phyloP scores from a whole-genome alignment of 208 protist genomes.

The Crithidia thermophila region DNA sequence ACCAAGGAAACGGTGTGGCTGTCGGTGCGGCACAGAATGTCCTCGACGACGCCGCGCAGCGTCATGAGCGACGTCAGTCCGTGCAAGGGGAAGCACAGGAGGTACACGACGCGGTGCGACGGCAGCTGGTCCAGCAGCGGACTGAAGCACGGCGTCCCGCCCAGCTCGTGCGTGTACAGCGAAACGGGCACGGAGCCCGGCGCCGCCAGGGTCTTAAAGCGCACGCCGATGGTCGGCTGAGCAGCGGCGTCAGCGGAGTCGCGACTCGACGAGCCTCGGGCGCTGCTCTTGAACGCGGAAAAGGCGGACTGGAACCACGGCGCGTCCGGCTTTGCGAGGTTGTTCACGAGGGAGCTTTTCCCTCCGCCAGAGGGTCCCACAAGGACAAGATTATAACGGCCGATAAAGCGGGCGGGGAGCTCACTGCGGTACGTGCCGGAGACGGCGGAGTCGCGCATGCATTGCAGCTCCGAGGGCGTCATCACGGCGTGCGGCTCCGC shows the following conservation, averaged over 20 bases:
- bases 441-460: neutral
- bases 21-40: slow-evolving; percentile 71
- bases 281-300: slow-evolving; percentile 39
- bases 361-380: slow-evolving; percentile 54
- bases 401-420: slow-evolving; percentile 30
- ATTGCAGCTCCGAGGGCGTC: slow-evolving; percentile 12
- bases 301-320: slow-evolving; percentile 42
- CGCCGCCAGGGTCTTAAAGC: slow-evolving; percentile 18
- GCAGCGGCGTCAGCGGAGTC: neutral
- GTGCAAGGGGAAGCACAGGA: slow-evolving; percentile 75
- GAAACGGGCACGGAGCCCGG: slow-evolving; percentile 28
- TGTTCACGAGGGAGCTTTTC: slow-evolving; percentile 61
- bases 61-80: slow-evolving; percentile 36
- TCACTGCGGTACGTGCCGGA: slow-evolving; percentile 24
- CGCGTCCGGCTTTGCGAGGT: slow-evolving; percentile 50
- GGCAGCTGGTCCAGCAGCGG: slow-evolving; percentile 67
- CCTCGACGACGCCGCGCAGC: slow-evolving; percentile 59
- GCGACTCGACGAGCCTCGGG: neutral
- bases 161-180: slow-evolving; percentile 68
- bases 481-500: neutral
- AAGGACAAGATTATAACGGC: slow-evolving; percentile 79
- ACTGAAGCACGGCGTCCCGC: slow-evolving; percentile 68
- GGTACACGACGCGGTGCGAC: slow-evolving; percentile 66
- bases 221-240: slow-evolving; percentile 39
- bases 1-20: slow-evolving; percentile 47